Conservation (phyloP, 495 filamentous ascomycete species). For the Aspergillus sclerotiicarbonarius region DNA sequence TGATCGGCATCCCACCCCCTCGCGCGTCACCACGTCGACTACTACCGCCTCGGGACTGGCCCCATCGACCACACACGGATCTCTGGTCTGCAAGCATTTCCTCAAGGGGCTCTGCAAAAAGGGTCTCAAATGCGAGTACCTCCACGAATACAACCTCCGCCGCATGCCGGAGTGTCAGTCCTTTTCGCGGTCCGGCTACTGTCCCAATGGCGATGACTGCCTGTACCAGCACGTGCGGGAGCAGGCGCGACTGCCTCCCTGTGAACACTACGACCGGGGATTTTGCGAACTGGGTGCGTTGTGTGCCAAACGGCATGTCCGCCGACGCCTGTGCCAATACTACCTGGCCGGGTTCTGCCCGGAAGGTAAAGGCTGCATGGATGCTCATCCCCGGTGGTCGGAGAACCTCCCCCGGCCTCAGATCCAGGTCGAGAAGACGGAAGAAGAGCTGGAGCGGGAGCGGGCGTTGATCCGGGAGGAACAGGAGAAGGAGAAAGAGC, state of each 20-base stretch:
- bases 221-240: conserved; percentile 93
- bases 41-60: conserved; percentile 55
- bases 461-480: conserved; percentile 54
- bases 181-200: conserved; percentile 85
- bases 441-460: conserved; percentile 59
- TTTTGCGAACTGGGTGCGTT: conserved; percentile 87
- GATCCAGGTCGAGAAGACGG: conserved; percentile 58
- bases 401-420: conserved; percentile 70
- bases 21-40: conserved; percentile 44
- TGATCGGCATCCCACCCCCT: conserved; percentile 57
- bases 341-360: conserved; percentile 96
- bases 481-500: conserved; percentile 50
- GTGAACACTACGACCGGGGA: conserved; percentile 92
- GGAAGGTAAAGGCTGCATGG: conserved; percentile 72
- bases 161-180: conserved; percentile 98
- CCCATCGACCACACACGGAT: conserved; percentile 52
- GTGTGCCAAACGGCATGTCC: conserved; percentile 85
- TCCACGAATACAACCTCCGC: conserved; percentile 97
- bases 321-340: conserved; percentile 69
- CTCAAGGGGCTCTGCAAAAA: conserved; percentile 97
- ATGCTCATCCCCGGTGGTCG: conserved; percentile 78
- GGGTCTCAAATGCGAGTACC: conserved; percentile 89
- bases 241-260: conserved; percentile 72
- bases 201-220: conserved; percentile 94
- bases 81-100: conserved; percentile 97